These are phyloP conservation scores for Pleodorina starrii DNA, from an alignment of 139 green algal genomes.

Conservation along the genomic window DNA sequence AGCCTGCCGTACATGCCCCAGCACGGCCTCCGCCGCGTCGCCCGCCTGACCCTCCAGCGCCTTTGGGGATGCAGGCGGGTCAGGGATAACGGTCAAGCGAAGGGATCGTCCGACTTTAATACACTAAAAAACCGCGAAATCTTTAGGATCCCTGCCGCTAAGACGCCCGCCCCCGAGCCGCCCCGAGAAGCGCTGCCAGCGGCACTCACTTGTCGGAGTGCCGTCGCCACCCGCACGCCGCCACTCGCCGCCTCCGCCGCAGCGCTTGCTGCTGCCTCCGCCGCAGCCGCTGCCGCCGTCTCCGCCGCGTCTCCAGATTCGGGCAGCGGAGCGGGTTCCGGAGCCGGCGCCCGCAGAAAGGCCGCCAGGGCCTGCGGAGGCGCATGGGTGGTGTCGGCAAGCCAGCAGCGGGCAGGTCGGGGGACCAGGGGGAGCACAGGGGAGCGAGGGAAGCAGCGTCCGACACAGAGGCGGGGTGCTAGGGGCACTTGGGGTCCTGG, in stretches of 20 bases:
- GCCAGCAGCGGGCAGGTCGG: too few relatives aligned
- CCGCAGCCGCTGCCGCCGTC: neutral
- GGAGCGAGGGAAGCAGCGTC: too few relatives aligned
- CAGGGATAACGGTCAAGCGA: neutral
- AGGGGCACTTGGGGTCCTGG: too few relatives aligned
- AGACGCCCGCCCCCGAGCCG: too few relatives aligned
- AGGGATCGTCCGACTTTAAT: too few relatives aligned
- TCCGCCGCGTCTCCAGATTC: neutral
- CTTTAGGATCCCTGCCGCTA: too few relatives aligned
- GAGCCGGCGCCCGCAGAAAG: neutral
- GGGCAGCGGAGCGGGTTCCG: neutral
- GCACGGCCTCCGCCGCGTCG: neutral
- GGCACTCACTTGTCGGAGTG: constrained; percentile 8
- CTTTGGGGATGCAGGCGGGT: neutral
- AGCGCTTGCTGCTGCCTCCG: neutral
- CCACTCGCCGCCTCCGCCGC: neutral
- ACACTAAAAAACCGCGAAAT: too few relatives aligned
- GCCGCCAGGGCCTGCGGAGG: constrained; percentile 23
- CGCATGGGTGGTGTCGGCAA: too few relatives aligned
- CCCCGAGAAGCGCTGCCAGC: too few relatives aligned
- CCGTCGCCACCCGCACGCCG: neutral
- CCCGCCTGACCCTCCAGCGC: neutral
- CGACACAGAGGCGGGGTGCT: too few relatives aligned
- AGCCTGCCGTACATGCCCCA: neutral
- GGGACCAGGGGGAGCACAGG: too few relatives aligned